Evolutionary conservation across 371 early-diverging fungal genomes (phyloP).

Genomic region (Dipsacomyces acuminosporus): DNA sequence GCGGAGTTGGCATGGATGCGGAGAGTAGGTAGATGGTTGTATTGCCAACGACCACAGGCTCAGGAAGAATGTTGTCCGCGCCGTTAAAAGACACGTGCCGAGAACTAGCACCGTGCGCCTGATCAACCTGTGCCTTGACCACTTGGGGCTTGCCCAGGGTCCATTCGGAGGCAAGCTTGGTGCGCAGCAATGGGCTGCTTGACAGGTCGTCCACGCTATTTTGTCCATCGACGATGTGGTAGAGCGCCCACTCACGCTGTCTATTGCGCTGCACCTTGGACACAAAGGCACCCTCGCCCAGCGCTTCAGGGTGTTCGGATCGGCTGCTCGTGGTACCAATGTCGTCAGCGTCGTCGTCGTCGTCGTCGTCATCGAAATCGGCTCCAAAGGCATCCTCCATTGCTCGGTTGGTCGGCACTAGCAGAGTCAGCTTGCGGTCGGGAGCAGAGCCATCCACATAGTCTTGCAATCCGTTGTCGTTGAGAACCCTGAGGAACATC

Average conservation of each 20-base stretch:
- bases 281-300: too few relatives aligned
- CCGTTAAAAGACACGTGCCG: constrained; percentile 45
- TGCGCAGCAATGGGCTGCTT: constrained; percentile 29
- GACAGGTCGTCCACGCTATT: constrained; percentile 25
- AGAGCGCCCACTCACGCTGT: constrained; percentile 48
- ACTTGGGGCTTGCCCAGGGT: constrained; percentile 34
- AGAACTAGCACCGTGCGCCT: constrained; percentile 10
- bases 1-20: constrained; percentile 43
- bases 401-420: constrained; percentile 48
- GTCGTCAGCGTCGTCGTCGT: constrained; percentile 3
- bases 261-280: constrained; percentile 24
- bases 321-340: too few relatives aligned
- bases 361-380: constrained; percentile 26
- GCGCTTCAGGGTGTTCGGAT: too few relatives aligned
- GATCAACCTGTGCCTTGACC: constrained; percentile 39
- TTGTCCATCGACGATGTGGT: constrained; percentile 44
- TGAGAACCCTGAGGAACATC: constrained; percentile 40
- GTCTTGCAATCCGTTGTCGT: constrained; percentile 31
- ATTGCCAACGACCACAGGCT: constrained; percentile 39
- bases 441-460: constrained; percentile 42
- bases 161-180: constrained; percentile 22
- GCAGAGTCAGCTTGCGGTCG: constrained; percentile 44
- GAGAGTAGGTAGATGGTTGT: constrained; percentile 45
- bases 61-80: constrained; percentile 41
- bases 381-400: constrained; percentile 45